Evolutionary conservation across 768 basidiomycete species (phyloP), one percentile per base, ranked within the genome.

Genomic region (Atractiella rhizophila): DNA sequence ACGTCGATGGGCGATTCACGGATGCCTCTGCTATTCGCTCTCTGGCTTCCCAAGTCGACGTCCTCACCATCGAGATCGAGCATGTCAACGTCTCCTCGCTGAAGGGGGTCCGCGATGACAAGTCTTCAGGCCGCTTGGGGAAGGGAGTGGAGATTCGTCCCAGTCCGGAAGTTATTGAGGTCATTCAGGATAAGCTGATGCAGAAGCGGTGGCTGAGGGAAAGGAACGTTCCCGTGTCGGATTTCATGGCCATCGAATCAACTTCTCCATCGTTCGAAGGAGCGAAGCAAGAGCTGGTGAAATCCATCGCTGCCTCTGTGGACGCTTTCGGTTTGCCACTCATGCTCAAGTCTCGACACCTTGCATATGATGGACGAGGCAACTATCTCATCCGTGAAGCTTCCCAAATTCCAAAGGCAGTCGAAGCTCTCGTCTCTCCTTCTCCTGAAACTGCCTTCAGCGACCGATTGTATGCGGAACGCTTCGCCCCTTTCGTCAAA

Each of bases 31-130:
- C 76, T 54, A 88, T 98, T 50, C 66, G 64, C 31, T 67, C 77
- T 47, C 69, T 98, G 28, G 82, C 85, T 0, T 46, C 57, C 11
- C 71, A 72, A 54, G 85, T 77, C 24, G 77, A 94, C 52, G 63
- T 96, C 26, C 63, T 96, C 36, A 96, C 88, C 0, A 73, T 88
- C 38, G 88, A 98, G 64, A 96, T 94, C 26, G 88, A 98, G 60
- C 91, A 98, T 53, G 82, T 98, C 46, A 70, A 88, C 47, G 79
- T 68, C 10, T 62, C 62, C 18, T 70, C 78, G 0, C 64, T 98
- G 9, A 68, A 74, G 37, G 66, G 71, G 37, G 62, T 78, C 2
- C 63, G 69, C 48, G 38, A 45, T 28, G 45, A 49, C 35, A 45
- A 32, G 36, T 27, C 40, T 3, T 9, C 44, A 19, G 52, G 52